phyloP scores from a whole-genome alignment of 1,139 yeast genomes.

The Yamadazyma trypodendri region DNA sequence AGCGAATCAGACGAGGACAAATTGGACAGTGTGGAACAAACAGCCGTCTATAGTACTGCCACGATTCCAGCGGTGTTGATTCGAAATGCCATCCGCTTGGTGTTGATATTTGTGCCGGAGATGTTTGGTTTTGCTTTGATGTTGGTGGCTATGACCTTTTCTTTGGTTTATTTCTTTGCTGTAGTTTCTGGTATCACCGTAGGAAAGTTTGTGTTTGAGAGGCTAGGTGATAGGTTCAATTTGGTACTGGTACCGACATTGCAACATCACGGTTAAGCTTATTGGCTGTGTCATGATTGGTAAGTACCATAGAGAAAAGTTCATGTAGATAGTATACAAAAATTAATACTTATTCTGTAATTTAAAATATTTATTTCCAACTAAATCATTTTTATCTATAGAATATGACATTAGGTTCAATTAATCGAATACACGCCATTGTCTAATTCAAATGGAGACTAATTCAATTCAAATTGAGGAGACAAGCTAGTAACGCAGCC shows the following conservation, averaged over 20 bases:
- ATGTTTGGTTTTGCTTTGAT: conserved; percentile 67
- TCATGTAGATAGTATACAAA: not conserved
- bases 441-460: too few species aligned
- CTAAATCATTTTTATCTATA: too few species aligned
- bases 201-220: conserved; percentile 67
- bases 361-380: conserved; percentile 1
- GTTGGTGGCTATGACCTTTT: conserved; percentile 76
- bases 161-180: conserved; percentile 67
- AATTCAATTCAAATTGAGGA: too few species aligned
- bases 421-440: too few species aligned
- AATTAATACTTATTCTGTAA: not conserved
- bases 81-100: conserved; percentile 55
- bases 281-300: too few species aligned
- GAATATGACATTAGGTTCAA: too few species aligned
- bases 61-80: conserved; percentile 16
- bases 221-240: conserved; percentile 32
- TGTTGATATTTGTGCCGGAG: conserved; percentile 59
- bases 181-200: conserved; percentile 66
- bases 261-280: conserved; percentile 3
- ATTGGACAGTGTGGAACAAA: not conserved
- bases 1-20: conserved; percentile 13
- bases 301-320: too few species aligned
- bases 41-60: not conserved
- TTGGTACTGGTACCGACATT: not conserved
- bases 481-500: too few species aligned